A percentile compares a stretch with the other conserved stretches of the same genome.
phyloP scores from a whole-genome alignment of 2,329 filamentous ascomycete species.

The Sclerotinia trifoliorum region DNA sequence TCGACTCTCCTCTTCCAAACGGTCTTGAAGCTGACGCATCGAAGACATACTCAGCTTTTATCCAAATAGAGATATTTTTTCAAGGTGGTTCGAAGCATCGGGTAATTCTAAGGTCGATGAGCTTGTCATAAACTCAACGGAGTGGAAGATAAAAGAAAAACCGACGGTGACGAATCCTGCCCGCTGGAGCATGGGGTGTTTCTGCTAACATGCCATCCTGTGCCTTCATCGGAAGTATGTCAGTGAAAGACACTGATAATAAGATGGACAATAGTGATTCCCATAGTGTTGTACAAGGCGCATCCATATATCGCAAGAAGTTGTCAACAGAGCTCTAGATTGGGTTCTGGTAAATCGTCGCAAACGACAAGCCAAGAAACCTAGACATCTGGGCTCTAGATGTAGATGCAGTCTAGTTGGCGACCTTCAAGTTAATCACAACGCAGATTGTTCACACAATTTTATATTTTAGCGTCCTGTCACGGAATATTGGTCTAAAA shows the following conservation, averaged over 20 bases:
- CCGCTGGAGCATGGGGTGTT: background rate
- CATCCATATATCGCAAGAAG: background rate
- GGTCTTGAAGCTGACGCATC: background rate
- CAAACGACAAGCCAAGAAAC: background rate
- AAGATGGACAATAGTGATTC: too few relatives aligned
- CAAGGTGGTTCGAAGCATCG: background rate
- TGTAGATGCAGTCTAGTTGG: background rate
- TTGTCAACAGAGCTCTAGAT: background rate
- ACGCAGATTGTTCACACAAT: background rate
- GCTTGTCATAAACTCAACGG: too few relatives aligned
- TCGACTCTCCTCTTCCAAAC: background rate
- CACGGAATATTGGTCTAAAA: background rate
- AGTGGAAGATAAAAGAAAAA: background rate
- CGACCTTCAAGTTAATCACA: background rate
- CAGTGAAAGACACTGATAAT: background rate
- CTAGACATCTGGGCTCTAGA: background rate
- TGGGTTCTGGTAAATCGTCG: background rate
- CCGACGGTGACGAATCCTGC: background rate
- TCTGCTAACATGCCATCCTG: background rate
- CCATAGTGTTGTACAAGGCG: too few relatives aligned
- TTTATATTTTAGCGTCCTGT: background rate
- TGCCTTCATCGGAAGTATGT: too few relatives aligned
- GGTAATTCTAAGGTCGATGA: background rate
- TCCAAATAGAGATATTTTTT: background rate
- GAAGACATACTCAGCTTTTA: background rate